Base-by-base conservation (phyloP, 441 rosid genomes). In the Erodium trifolium region DNA sequence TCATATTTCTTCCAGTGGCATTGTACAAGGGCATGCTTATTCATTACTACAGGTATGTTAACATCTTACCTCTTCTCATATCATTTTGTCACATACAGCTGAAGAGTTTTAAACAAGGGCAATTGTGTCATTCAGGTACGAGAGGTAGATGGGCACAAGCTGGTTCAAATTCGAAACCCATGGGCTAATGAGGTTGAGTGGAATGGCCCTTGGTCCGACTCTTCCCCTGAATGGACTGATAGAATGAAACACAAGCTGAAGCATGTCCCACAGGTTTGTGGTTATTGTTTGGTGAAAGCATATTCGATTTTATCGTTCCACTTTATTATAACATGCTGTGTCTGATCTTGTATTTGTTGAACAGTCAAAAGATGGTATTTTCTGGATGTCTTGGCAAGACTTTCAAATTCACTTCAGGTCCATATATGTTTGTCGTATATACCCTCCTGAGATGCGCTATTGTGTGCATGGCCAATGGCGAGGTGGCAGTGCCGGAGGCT, bases 361-460 rank as follows among this genome's bases (percentile, higher is more conserved):
- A 82, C 97, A 93, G 98, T 86, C 99, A 62, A 91, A 85, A 75
- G 98, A 96, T 72, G 99, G 99, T 66, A 93, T 96, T 79, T 96
- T 96, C 85, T 96, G 99, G 99, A 96, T 96, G 98, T 93, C 96
- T 49, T 96, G 99, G 99, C 98, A 96, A 93, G 99, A 96, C 77
- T 96, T 96, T 73, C 99, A 96, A 81, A 91, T 96, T 77, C 99
- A 96, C 79, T 96, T 96, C 83, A 84, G 98, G 68, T 96, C 98
- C 18, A 93, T 96, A 73, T 96, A 96, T 77, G 98, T 93, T 34
- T 96, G 99, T 69, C 97, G 99, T 18, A 93, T 96, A 69, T 96
- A 96, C 68, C 99, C 99, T 45, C 83, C 88, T 7, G 99, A 96
- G 85, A 96, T 96, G 99, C 93, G 98, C 34, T 85, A 91, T 84